Evolutionary conservation across 2,329 filamentous ascomycete genomes (phyloP), one percentile per base, ranked within the genome.

Genomic region (Fusarium redolens): DNA sequence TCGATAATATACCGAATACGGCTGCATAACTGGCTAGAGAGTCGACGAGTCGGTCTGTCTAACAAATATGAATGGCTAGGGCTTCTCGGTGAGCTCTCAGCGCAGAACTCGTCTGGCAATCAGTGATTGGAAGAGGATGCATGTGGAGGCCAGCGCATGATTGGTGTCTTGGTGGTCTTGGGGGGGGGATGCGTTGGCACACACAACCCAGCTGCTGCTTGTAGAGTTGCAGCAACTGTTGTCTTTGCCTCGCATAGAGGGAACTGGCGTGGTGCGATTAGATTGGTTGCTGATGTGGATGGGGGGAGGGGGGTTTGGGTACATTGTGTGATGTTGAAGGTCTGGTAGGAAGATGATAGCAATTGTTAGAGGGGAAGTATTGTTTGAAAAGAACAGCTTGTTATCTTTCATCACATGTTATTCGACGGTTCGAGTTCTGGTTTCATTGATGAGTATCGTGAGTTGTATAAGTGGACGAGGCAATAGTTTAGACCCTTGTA

Each of bases 61-160:
- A 69, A 69, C 57, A 59, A 67, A 70, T 71, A 56, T 73, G 44
- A 68, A 54, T 71, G 70, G 61, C 45, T 57, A 62, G 57, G 56
- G 30, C 48, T 37, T 48, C 54, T 70, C 61, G 69, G 66, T 68
- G 70, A 73, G 55, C 52, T 56, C 57, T 52, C 50, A 63, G 52
- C n/a, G 40, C 64, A 64, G 61, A 62, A 62, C 43, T 56, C 61
- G 59, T 71, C 68, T 77, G 75, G 75, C 73, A 77, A 7, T 30
- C 47, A 45, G 22, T 77, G 75, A 77, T 77, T 77, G 75, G 74
- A 57, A 66, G 51, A 63, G 59, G 65, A 25, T 68, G 71, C 60
- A 68, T 52, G 71, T 69, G 71, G 73, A 71, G 64, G 63, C 31
- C 59, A 52, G 75, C 76, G 75, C 71, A 73, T 80, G 78, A 80